phyloP scores from a whole-genome alignment of 2,329 filamentous ascomycete species.

The Monosporascus sp. region DNA sequence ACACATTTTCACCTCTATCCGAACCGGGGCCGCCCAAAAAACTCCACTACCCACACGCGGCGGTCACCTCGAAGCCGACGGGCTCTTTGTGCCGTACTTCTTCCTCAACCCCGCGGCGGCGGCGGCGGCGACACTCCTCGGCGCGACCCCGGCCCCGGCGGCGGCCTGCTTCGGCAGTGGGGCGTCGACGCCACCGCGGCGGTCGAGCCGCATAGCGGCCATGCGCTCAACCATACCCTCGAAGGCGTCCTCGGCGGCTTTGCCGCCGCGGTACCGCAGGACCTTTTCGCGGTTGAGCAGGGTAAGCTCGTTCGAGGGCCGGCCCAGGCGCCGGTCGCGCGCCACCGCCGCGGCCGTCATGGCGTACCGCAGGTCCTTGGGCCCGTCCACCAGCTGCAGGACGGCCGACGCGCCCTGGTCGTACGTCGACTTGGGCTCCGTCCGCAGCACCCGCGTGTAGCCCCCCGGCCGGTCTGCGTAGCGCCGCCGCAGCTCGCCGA shows the following conservation, averaged over 20 bases:
- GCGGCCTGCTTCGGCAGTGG: background rate
- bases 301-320: constrained; percentile 65
- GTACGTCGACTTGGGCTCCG: constrained; percentile 75
- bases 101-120: too few species aligned
- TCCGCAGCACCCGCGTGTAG: constrained; percentile 90
- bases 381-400: constrained; percentile 90
- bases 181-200: constrained; percentile 2
- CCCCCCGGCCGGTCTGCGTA: constrained; percentile 78
- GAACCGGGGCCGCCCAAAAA: too few species aligned
- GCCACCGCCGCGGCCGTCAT: constrained; percentile 85
- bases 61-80: too few species aligned
- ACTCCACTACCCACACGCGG: too few species aligned
- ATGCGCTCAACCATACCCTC: constrained; percentile 55
- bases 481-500: constrained; percentile 73
- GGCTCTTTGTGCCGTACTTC: too few species aligned
- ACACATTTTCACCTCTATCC: too few species aligned
- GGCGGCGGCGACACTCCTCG: too few species aligned
- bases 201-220: constrained; percentile 26
- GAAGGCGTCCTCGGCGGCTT: constrained; percentile 58
- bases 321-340: constrained; percentile 50
- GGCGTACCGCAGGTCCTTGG: constrained; percentile 88
- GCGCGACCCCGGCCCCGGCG: too few species aligned
- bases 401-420: constrained; percentile 89
- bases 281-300: constrained; percentile 77
- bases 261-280: constrained; percentile 61